Percentiles rank a stretch among this genome's conserved stretches.
Evolutionary conservation across 2,329 filamentous ascomycete species (phyloP).

Genomic region (Fusarium newnesense): DNA sequence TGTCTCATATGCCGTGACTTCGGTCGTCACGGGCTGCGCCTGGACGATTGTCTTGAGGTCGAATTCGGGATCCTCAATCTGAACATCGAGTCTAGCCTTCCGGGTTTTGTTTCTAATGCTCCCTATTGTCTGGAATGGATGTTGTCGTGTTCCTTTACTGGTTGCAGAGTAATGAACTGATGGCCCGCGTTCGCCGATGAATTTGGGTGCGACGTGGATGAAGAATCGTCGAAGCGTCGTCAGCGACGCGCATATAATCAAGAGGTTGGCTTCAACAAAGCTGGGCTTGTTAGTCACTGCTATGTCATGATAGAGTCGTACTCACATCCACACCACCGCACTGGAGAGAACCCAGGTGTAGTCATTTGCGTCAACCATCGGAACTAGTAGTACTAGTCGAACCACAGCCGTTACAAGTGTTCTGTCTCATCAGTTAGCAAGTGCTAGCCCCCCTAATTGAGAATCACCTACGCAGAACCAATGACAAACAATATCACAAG

Average conservation of each 20-base stretch:
- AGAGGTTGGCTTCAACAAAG: constrained; percentile 50
- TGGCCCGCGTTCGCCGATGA: constrained; percentile 37
- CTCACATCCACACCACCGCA: constrained; percentile 47
- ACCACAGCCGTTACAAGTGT: constrained; percentile 51
- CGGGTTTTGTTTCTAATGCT: constrained; percentile 1
- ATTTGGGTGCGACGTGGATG: constrained; percentile 43
- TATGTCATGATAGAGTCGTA: not conserved
- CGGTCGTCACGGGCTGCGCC: constrained; percentile 33
- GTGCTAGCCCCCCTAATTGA: fast-evolving
- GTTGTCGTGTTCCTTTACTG: constrained; percentile 16
- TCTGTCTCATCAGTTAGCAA: constrained; percentile 35
- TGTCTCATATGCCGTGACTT: constrained; percentile 19
- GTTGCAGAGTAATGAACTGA: constrained; percentile 11
- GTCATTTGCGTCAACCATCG: constrained; percentile 42
- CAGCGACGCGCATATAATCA: constrained; percentile 51
- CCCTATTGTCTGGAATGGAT: constrained; percentile 37
- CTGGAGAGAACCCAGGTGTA: constrained; percentile 47
- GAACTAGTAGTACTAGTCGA: constrained; percentile 46
- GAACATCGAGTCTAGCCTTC: constrained; percentile 18
- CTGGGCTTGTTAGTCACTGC: constrained; percentile 35
- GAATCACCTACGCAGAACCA: constrained; percentile 48
- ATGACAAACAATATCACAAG: constrained; percentile 57
- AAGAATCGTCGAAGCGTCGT: constrained; percentile 52
- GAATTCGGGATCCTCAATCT: constrained; percentile 26
- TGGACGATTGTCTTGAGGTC: constrained; percentile 39